phyloP scores from a whole-genome alignment of 2,329 filamentous ascomycete genomes.

The Metarhizium robertsii region DNA sequence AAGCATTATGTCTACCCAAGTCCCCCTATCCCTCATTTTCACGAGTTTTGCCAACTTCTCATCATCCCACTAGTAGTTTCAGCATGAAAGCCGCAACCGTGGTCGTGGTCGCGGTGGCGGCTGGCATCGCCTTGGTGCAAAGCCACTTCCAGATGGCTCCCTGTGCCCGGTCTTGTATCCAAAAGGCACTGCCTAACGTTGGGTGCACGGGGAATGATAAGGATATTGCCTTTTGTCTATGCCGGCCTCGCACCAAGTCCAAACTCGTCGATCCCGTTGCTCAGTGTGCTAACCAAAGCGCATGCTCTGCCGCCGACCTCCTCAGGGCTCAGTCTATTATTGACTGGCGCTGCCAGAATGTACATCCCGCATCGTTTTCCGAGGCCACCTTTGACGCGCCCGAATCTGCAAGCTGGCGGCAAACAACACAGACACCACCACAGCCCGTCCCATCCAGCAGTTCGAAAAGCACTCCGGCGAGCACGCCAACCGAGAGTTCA shows the following conservation, averaged over 20 bases:
- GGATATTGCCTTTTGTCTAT: neutral
- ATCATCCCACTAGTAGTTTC: neutral
- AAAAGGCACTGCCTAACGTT: neutral
- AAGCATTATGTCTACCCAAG: neutral
- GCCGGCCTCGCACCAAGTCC: neutral
- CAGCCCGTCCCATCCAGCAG: neutral
- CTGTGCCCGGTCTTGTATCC: neutral
- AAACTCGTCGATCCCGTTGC: neutral
- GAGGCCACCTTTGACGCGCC: neutral
- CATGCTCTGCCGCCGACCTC: neutral
- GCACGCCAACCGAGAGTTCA: neutral
- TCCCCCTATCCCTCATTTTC: neutral
- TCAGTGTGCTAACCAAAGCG: neutral
- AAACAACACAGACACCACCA: neutral
- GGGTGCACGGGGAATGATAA: neutral
- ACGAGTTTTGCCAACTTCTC: neutral
- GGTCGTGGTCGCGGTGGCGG: neutral
- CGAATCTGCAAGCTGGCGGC: neutral
- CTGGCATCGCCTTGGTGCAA: neutral
- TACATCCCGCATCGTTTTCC: neutral
- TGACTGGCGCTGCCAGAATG: neutral
- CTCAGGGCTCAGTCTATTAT: neutral
- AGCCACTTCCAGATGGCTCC: neutral
- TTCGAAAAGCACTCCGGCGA: neutral
- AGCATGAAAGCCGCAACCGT: neutral